phyloP scores from a whole-genome alignment of 177 flowering plant species.

The Vitis hybrid region DNA sequence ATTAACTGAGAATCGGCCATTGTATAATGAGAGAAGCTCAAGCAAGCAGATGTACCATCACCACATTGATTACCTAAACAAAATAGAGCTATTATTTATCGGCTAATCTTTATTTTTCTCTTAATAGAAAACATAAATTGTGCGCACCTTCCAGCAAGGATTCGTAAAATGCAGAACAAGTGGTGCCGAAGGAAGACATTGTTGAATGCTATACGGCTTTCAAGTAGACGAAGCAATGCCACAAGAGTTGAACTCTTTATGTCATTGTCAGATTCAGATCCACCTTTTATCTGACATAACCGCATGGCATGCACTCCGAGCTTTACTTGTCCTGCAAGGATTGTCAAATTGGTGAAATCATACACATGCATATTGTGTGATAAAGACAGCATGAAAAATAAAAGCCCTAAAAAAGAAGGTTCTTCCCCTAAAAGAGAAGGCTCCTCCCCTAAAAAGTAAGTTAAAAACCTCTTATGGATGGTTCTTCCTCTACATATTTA shows the following conservation, averaged over 20 bases:
- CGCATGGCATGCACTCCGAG: constrained; percentile 67
- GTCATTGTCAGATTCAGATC: constrained; percentile 32
- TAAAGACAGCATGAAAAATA: neutral
- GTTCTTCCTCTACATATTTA: constrained; percentile 60
- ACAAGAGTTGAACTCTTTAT: constrained; percentile 57
- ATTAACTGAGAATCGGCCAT: too few species aligned
- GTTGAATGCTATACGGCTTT: constrained; percentile 70
- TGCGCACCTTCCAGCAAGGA: constrained; percentile 74
- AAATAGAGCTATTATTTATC: too few species aligned
- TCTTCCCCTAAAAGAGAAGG: neutral
- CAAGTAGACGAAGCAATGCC: constrained; percentile 67
- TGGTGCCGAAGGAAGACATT: constrained; percentile 85
- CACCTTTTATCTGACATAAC: constrained; percentile 57
- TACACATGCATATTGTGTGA: neutral
- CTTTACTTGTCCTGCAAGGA: constrained; percentile 73
- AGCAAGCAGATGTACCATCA: too few species aligned
- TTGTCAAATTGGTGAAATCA: constrained; percentile 1
- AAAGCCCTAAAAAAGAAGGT: neutral
- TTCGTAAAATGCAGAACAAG: constrained; percentile 83
- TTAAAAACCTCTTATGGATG: constrained; percentile 68
- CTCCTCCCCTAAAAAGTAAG: neutral
- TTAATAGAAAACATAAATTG: neutral
- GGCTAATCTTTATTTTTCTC: too few species aligned
- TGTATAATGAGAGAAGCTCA: too few species aligned
- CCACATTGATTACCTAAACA: too few species aligned